Evolutionary conservation across 257 asterid genomes (phyloP).

Genomic region (Solanum ahanhuiri): DNA sequence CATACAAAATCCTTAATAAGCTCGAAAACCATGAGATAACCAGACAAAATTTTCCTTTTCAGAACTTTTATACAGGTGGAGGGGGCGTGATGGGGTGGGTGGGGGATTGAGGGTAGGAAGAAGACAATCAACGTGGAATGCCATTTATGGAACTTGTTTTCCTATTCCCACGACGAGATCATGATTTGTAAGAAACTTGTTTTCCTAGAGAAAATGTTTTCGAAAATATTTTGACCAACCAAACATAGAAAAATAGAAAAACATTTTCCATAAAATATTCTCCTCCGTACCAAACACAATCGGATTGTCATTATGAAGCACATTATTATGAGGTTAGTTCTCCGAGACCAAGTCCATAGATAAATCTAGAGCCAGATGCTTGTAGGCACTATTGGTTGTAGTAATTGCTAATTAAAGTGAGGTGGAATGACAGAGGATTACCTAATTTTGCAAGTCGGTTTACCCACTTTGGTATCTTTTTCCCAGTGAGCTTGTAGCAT

Average conservation of each 20-base stretch:
- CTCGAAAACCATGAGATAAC: background rate
- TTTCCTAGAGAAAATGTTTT: background rate
- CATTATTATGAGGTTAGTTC: background rate
- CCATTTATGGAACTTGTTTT: background rate
- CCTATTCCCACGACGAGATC: background rate
- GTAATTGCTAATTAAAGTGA: background rate
- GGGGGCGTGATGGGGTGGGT: background rate
- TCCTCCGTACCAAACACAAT: background rate
- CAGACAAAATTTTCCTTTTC: background rate
- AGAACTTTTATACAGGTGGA: background rate
- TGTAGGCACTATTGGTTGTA: background rate
- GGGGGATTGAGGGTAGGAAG: background rate
- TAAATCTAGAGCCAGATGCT: background rate
- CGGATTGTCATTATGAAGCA: background rate
- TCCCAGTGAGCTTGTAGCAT: conserved; percentile 69
- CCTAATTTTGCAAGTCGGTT: conserved; percentile 92
- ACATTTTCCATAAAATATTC: background rate
- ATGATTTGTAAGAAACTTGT: background rate
- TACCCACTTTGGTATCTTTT: conserved; percentile 82
- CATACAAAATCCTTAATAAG: background rate
- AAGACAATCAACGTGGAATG: background rate
- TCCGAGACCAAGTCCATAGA: background rate
- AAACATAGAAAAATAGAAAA: background rate
- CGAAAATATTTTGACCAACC: background rate
- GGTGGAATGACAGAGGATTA: conserved; percentile 3